A percentile compares a stretch with the other conserved stretches of the same genome.
Conservation (phyloP, 345 rosid genomes). For the Pistacia atlantica region DNA sequence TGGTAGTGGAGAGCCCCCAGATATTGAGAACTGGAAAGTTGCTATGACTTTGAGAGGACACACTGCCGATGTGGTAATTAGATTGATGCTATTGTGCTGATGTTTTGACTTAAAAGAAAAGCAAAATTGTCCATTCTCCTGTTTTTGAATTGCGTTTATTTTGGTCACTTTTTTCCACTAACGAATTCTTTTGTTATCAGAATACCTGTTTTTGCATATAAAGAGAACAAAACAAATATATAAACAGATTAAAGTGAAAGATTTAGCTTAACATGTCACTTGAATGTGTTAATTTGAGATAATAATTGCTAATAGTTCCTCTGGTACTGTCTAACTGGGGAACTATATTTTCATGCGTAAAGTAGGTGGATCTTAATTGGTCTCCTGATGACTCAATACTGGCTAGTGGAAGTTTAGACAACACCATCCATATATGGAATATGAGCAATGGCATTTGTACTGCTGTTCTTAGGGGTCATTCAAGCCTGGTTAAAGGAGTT, state of each 20-base stretch:
- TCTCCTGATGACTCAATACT: conserved; percentile 96
- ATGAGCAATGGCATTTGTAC: conserved; percentile 92
- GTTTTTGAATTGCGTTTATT: conserved; percentile 8
- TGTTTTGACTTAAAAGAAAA: neutral
- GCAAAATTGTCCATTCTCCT: neutral
- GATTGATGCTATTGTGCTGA: conserved; percentile 11
- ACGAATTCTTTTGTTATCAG: neutral
- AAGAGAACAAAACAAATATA: neutral
- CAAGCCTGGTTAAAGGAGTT: conserved; percentile 96
- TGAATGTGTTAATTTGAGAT: neutral
- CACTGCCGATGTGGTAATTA: conserved; percentile 99
- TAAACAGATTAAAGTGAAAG: neutral
- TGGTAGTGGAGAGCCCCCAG: conserved; percentile 98
- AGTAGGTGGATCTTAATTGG: conserved; percentile 99
- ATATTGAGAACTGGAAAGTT: conserved; percentile 99
- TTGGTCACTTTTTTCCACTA: neutral
- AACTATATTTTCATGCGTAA: conserved; percentile 51
- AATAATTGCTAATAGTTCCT: conserved; percentile 21
- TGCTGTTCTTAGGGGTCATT: conserved; percentile 97
- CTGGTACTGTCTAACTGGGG: conserved; percentile 43
- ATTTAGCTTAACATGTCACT: neutral
- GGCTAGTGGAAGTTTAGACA: conserved; percentile 99
- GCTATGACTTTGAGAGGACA: conserved; percentile 95
- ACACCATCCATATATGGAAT: conserved; percentile 94
- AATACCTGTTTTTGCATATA: neutral